Evolutionary conservation across 805 yeast species (phyloP).

Genomic region (Priceomyces medius): DNA sequence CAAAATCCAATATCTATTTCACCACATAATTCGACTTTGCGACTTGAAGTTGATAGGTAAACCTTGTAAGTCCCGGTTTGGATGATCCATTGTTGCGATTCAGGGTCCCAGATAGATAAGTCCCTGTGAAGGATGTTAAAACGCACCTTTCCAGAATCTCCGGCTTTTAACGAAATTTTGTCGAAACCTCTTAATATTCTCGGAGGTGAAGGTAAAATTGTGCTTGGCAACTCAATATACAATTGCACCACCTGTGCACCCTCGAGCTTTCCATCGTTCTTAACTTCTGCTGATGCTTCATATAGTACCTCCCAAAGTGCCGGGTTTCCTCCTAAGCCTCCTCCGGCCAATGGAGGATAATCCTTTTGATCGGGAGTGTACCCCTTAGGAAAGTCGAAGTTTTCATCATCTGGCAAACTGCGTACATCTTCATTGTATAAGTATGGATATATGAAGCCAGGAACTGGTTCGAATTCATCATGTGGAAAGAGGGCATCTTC

Average conservation of each 20-base stretch:
- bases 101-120: slow-evolving; percentile 56
- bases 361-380: slow-evolving; percentile 34
- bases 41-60: slow-evolving; percentile 50
- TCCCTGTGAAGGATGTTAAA: slow-evolving; percentile 53
- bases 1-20: slow-evolving; percentile 38
- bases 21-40: slow-evolving; percentile 47
- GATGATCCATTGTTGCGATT: slow-evolving; percentile 56
- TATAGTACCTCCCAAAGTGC: slow-evolving; percentile 56
- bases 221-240: slow-evolving; percentile 51
- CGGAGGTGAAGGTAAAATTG: slow-evolving; percentile 50
- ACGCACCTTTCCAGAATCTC: slow-evolving; percentile 32
- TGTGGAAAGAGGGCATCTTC: slow-evolving; percentile 55
- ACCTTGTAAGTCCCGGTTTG: slow-evolving; percentile 55
- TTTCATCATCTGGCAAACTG: slow-evolving; percentile 25
- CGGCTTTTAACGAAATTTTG: slow-evolving; percentile 47
- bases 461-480: slow-evolving; percentile 50
- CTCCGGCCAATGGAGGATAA: slow-evolving; percentile 43
- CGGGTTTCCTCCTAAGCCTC: slow-evolving; percentile 60
- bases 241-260: slow-evolving; percentile 55
- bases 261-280: slow-evolving; percentile 45
- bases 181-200: slow-evolving; percentile 57
- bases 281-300: slow-evolving; percentile 44
- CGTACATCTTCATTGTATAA: slow-evolving; percentile 32
- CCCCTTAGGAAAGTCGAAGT: slow-evolving; percentile 39
- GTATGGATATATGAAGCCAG: slow-evolving; percentile 59